Evolutionary conservation across 345 rosid genomes (phyloP).

Genomic region (Bruguiera sexangula): DNA sequence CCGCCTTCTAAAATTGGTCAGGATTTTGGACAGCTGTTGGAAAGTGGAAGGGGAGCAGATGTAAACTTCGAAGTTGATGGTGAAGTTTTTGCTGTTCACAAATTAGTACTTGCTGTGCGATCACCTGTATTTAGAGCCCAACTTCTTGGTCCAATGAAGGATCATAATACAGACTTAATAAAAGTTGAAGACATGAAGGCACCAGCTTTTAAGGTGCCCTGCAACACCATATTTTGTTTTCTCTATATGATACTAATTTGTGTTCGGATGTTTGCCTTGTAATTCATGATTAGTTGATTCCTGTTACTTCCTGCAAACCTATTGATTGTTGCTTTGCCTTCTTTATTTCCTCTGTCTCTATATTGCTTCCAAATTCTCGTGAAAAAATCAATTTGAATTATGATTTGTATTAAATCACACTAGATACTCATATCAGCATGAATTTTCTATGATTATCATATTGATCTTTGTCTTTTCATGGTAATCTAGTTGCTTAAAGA

Average conservation of each 20-base stretch:
- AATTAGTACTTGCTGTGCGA: constrained; percentile 65
- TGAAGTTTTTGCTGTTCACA: constrained; percentile 67
- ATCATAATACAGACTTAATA: constrained; percentile 43
- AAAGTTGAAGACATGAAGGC: constrained; percentile 61
- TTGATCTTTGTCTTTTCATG: too few relatives aligned
- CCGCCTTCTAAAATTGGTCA: constrained; percentile 58
- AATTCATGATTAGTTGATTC: background rate
- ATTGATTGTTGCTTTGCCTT: background rate
- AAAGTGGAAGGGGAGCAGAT: constrained; percentile 54
- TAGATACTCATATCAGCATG: too few relatives aligned
- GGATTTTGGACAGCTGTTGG: constrained; percentile 56
- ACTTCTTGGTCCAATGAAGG: constrained; percentile 70
- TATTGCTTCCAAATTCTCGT: too few relatives aligned
- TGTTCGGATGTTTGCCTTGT: background rate
- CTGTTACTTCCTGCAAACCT: background rate
- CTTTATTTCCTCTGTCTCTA: background rate
- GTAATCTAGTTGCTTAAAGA: too few relatives aligned
- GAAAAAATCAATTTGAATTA: too few relatives aligned
- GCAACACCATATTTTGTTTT: background rate
- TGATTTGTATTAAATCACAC: too few relatives aligned
- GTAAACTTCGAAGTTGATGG: constrained; percentile 57
- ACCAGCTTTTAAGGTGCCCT: constrained; percentile 60
- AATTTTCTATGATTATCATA: too few relatives aligned
- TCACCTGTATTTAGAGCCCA: constrained; percentile 85
- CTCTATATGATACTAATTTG: background rate